phyloP scores from a whole-genome alignment of 768 basidiomycete genomes.

The Paxillus involutus region DNA sequence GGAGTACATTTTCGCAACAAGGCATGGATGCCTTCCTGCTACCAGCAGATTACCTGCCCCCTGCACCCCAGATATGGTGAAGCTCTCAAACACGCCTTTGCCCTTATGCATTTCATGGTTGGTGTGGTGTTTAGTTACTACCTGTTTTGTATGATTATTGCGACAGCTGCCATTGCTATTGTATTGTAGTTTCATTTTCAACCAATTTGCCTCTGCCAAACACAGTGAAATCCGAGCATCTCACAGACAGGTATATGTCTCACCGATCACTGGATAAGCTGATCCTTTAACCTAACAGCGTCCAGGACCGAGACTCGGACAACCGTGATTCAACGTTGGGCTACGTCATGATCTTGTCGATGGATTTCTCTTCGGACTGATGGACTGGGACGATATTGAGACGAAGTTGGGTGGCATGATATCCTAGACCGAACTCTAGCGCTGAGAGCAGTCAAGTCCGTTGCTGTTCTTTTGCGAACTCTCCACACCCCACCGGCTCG shows the following conservation, averaged over 20 bases:
- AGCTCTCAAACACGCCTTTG: background rate
- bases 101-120: background rate
- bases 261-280: too few relatives aligned
- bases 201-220: background rate
- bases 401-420: too few relatives aligned
- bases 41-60: constrained; percentile 70
- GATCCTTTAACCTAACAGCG: too few relatives aligned
- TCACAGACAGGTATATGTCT: too few relatives aligned
- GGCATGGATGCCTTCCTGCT: constrained; percentile 87
- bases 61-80: constrained; percentile 77
- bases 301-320: too few relatives aligned
- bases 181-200: constrained; percentile 7
- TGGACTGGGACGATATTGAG: too few relatives aligned
- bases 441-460: too few relatives aligned
- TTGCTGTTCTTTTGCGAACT: background rate
- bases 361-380: too few relatives aligned
- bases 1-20: constrained; percentile 70
- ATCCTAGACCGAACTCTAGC: too few relatives aligned
- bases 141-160: constrained; percentile 22
- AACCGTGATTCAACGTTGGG: too few relatives aligned
- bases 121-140: constrained; percentile 14
- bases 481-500: background rate
- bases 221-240: background rate
- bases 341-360: too few relatives aligned
- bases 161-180: constrained; percentile 17